These are phyloP conservation scores for Austroboletus novae-zelandiae DNA, from an alignment of 1,284 basidiomycete species.

Conservation along the genomic window DNA sequence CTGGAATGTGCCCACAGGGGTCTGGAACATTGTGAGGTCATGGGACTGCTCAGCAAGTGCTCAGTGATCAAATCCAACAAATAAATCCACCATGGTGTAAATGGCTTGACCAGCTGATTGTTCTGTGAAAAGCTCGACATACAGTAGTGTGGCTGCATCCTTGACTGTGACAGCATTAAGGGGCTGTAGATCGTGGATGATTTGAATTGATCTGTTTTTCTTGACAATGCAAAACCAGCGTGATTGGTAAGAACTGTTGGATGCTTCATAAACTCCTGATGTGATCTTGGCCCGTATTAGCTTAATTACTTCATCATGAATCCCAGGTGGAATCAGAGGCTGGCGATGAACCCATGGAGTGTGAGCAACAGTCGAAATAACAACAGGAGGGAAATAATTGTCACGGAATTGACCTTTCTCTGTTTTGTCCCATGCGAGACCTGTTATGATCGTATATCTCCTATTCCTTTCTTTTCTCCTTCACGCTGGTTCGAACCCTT, in stretches of 20 bases:
- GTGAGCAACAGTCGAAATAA: slow-evolving; percentile 21
- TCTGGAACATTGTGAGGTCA: slow-evolving; percentile 29
- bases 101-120: slow-evolving; percentile 8
- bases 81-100: slow-evolving; percentile 19
- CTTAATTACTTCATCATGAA: slow-evolving; percentile 24
- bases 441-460: too few relatives aligned
- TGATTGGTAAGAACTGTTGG: slow-evolving; percentile 33
- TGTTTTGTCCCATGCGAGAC: slow-evolving; percentile 6
- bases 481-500: too few relatives aligned
- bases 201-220: slow-evolving; percentile 1
- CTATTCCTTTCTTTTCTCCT: too few relatives aligned
- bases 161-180: slow-evolving; percentile 29
- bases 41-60: slow-evolving; percentile 3
- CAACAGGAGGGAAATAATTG: slow-evolving; percentile 14
- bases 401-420: slow-evolving; percentile 21
- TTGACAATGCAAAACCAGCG: slow-evolving; percentile 5
- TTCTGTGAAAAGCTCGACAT: background rate
- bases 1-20: slow-evolving; percentile 17
- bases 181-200: slow-evolving; percentile 28
- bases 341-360: slow-evolving; percentile 19
- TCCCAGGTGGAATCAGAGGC: slow-evolving; percentile 21
- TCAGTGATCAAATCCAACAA: background rate
- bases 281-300: slow-evolving; percentile 34
- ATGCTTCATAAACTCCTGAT: slow-evolving; percentile 36
- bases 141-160: slow-evolving; percentile 15